Evolutionary conservation across 768 basidiomycete genomes (phyloP).

Genomic region (Amanita jacksonii): DNA sequence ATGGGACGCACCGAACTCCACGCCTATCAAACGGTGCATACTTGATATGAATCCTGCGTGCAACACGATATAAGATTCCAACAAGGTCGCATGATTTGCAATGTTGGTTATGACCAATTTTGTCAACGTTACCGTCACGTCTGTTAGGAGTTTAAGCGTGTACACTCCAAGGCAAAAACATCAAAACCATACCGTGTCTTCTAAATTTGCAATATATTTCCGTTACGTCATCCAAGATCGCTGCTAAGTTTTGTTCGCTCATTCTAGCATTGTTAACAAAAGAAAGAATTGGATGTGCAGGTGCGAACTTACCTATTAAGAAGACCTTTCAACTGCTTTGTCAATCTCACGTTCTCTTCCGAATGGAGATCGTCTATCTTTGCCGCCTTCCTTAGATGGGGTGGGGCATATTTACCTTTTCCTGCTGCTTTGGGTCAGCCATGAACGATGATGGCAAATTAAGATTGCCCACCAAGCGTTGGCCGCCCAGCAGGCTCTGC

Average conservation of each 20-base stretch:
- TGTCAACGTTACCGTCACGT: constrained; percentile 75
- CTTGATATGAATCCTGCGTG: constrained; percentile 80
- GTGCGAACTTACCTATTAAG: constrained; percentile 61
- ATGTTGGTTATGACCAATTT: constrained; percentile 71
- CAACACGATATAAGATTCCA: constrained; percentile 86
- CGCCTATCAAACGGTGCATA: constrained; percentile 70
- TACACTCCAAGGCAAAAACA: neutral
- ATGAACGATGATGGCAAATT: constrained; percentile 1
- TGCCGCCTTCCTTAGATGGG: constrained; percentile 50
- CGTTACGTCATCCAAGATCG: constrained; percentile 67
- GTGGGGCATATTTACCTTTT: constrained; percentile 62
- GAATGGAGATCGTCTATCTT: constrained; percentile 21
- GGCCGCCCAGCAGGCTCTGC: constrained; percentile 11
- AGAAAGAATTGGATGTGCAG: neutral
- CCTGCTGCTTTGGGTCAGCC: constrained; percentile 18
- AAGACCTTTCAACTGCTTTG: constrained; percentile 73
- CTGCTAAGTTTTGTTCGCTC: constrained; percentile 82
- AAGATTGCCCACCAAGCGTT: constrained; percentile 7
- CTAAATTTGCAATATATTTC: constrained; percentile 66
- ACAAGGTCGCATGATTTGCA: constrained; percentile 65
- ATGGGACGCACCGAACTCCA: constrained; percentile 70
- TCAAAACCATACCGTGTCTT: constrained; percentile 55
- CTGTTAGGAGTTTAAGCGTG: constrained; percentile 28
- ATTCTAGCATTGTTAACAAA: constrained; percentile 36
- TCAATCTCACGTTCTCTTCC: constrained; percentile 44